Percentiles rank a stretch among this genome's conserved stretches.
Conservation (phyloP, 169 alveolate species). For the Plasmodium knowlesi region DNA sequence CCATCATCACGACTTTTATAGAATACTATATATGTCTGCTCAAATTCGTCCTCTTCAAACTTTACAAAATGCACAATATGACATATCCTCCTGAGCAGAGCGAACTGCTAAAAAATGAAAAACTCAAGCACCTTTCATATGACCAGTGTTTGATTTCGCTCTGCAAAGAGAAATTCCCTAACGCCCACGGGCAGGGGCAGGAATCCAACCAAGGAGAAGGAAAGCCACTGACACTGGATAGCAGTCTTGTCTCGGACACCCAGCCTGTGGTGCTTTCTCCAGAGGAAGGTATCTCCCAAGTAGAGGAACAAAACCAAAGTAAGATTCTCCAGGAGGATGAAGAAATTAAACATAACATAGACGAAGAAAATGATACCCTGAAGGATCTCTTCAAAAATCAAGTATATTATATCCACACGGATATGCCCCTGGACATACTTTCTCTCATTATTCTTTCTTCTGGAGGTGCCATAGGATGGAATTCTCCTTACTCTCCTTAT, state of each 20-base stretch:
- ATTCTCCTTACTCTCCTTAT: conserved; percentile 13
- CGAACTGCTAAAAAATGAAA: conserved; percentile 22
- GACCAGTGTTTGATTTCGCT: not conserved
- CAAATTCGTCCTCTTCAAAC: conserved; percentile 93
- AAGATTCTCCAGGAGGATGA: not conserved
- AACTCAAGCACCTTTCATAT: conserved; percentile 19
- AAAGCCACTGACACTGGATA: not conserved
- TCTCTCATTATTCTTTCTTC: conserved; percentile 46
- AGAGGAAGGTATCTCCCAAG: not conserved
- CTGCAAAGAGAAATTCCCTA: not conserved
- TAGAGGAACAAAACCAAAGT: not conserved
- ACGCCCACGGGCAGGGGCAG: not conserved
- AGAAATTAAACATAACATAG: conserved; percentile 1
- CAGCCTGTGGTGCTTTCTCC: not conserved
- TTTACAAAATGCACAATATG: conserved; percentile 89
- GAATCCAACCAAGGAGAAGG: no score
- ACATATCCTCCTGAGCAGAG: conserved; percentile 86
- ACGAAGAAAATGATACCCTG: not conserved
- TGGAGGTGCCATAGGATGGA: conserved; percentile 49
- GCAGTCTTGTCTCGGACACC: not conserved
- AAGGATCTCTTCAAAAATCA: conserved; percentile 42
- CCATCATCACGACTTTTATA: conserved; percentile 93
- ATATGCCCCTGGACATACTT: conserved; percentile 46
- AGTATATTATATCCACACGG: conserved; percentile 41
- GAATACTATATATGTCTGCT: conserved; percentile 94